phyloP scores from a whole-genome alignment of 2,329 filamentous ascomycete genomes.

The Fusarium austroafricanum region DNA sequence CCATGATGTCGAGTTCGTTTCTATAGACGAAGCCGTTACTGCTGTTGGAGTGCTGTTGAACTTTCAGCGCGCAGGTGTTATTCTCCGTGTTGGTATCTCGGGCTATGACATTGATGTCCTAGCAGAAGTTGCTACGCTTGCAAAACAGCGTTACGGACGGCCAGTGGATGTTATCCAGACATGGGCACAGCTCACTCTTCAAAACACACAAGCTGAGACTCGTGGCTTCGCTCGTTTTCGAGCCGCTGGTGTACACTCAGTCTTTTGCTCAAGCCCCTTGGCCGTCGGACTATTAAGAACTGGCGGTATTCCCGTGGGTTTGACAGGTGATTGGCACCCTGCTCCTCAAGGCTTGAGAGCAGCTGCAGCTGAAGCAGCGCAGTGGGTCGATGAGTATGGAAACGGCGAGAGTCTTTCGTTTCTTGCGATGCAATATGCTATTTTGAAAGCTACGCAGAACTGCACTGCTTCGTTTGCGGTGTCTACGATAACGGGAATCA shows the following conservation, averaged over 20 bases:
- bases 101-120: conserved; percentile 9
- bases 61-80: neutral
- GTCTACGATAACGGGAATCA: neutral
- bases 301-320: neutral
- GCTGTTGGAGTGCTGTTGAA: conserved; percentile 8
- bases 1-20: conserved; percentile 11
- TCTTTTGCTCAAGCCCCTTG: neutral
- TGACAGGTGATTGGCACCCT: conserved; percentile 4
- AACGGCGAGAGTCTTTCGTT: neutral
- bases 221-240: neutral
- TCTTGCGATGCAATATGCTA: neutral
- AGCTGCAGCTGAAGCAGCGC: neutral
- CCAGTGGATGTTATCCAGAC: conserved; percentile 9
- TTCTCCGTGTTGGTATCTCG: conserved; percentile 6
- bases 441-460: neutral
- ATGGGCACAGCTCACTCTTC: conserved; percentile 14
- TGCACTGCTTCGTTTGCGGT: neutral
- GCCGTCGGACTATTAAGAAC: conserved; percentile 4
- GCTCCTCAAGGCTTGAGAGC: neutral
- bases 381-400: conserved; percentile 7
- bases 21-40: neutral
- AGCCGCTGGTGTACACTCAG: neutral
- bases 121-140: neutral
- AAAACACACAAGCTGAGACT: neutral
- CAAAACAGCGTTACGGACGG: neutral